Evolutionary conservation across 1,284 basidiomycete species (phyloP).

Genomic region (Ceratobasidium sp.): DNA sequence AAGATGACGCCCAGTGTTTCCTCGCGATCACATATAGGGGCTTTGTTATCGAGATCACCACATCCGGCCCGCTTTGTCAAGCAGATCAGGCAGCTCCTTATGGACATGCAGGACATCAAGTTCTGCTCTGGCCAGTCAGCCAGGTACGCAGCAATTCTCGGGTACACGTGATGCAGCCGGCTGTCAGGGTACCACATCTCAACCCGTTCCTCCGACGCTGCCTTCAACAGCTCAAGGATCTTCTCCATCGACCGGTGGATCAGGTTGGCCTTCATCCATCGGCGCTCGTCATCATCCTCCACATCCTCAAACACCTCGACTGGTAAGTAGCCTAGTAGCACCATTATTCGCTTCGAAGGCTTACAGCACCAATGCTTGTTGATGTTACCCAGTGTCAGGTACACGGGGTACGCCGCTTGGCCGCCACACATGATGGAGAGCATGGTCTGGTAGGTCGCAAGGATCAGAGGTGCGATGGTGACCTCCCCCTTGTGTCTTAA

Average conservation of each 20-base stretch:
- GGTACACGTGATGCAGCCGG: not conserved
- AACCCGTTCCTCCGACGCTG: constrained; percentile 1
- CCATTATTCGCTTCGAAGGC: constrained; percentile 8
- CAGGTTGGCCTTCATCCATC: not conserved
- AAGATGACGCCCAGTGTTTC: not conserved
- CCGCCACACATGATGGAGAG: constrained; percentile 18
- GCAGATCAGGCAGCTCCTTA: constrained; percentile 19
- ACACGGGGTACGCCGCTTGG: constrained; percentile 24
- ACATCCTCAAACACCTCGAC: constrained; percentile 25
- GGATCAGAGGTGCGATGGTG: constrained; percentile 4
- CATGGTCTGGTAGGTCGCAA: constrained; percentile 13
- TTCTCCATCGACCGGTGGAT: constrained; percentile 20
- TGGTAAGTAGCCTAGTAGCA: constrained; percentile 41
- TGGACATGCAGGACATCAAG: not conserved
- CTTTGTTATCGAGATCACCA: not conserved
- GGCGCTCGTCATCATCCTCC: not conserved
- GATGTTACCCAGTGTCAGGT: constrained; percentile 35
- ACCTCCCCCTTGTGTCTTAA: not conserved
- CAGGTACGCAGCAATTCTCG: not conserved
- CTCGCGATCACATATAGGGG: not conserved
- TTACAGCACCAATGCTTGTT: constrained; percentile 26
- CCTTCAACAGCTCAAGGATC: not conserved
- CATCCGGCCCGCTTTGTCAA: not conserved
- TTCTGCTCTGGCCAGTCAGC: constrained; percentile 29
- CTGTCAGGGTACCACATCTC: constrained; percentile 35